These are phyloP conservation scores for Lactarius sp. DNA, from an alignment of 768 basidiomycete genomes.

Conservation along the genomic window DNA sequence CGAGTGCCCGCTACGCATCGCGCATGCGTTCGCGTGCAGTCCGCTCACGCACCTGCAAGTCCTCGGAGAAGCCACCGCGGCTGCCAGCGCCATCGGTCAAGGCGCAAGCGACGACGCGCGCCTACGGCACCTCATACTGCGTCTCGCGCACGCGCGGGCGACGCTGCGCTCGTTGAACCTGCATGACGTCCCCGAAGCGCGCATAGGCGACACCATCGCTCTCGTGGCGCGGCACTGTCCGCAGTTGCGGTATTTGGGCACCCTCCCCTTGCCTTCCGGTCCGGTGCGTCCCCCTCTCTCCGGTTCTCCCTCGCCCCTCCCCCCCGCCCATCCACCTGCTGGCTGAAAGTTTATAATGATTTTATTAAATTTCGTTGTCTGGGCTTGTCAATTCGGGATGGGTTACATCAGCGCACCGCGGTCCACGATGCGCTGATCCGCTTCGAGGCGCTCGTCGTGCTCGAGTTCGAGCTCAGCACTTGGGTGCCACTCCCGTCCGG, in stretches of 20 bases:
- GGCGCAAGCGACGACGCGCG: conserved; percentile 30
- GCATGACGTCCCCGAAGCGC: conserved; percentile 34
- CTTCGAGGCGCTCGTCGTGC: conserved; percentile 33
- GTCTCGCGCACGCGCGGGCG: conserved; percentile 22
- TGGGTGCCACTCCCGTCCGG: conserved; percentile 35
- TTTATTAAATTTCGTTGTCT: neutral
- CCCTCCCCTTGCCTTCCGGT: conserved; percentile 33
- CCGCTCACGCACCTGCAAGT: conserved; percentile 46
- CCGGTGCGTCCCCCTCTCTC: conserved; percentile 32
- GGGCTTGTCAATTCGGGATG: neutral
- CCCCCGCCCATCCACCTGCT: neutral
- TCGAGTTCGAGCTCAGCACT: conserved; percentile 37
- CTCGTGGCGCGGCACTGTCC: conserved; percentile 35
- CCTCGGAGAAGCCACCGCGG: conserved; percentile 33
- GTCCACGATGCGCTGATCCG: conserved; percentile 35
- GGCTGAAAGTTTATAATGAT: neutral
- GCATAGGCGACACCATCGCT: conserved; percentile 31
- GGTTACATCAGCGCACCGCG: conserved; percentile 29
- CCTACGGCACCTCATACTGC: conserved; percentile 27
- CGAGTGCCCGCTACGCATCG: conserved; percentile 44
- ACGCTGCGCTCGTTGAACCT: conserved; percentile 37
- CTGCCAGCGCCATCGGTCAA: conserved; percentile 24
- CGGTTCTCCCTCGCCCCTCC: neutral
- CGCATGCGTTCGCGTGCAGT: conserved; percentile 37
- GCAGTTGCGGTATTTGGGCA: conserved; percentile 37